Evolutionary conservation across 495 filamentous ascomycete species (phyloP), one percentile per base, ranked within the genome.

Genomic region (Immersiella caudata): DNA sequence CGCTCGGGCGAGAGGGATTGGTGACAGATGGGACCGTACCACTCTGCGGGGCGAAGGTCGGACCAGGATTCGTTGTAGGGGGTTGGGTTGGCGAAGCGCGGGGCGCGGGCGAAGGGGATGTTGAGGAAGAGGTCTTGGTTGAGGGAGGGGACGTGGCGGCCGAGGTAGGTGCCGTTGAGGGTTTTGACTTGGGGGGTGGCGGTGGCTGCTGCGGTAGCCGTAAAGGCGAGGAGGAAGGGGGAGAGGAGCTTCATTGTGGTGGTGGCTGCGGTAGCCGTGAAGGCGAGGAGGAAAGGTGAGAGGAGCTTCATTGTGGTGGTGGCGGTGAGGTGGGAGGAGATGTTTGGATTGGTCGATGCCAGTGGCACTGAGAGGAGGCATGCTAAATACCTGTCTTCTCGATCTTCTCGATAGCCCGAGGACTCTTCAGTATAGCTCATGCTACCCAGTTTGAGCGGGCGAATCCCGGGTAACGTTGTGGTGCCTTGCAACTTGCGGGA

Each of bases 101-200:
- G 82, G 54, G 80, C 78, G 54, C 81, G 76, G 4, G 83, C 85
- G 73, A 83, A 86, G 0, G 84, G 83, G 5, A 88, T 82, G 11
- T 83, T 85, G 1, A 87, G 75, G 74, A 87, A 88, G 40, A 79
- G 70, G 59, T 86, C 82, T 70, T 86, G 83, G 33, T 82, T 62
- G 70, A 80, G 86, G 29, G 67, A 55, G 5, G 78, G 59, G 33
- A 79, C 69, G 54, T 79, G 73, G 2, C 71, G 68, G 9, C 85
- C 86, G 27, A 60, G 58, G 57, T 82, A 80, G 2, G 82, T 84
- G 49, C 82, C 83, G 70, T 84, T 84, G 33, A 49, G 33, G 60
- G 60, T 62, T 22, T 51, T 40, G 3, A 22, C 60, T 8, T 21
- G 33, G 21, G 60, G 60, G 25, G 11, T 57, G 54, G 18, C 4